Evolutionary conservation across 2,329 filamentous ascomycete genomes (phyloP).

Genomic region (Stachybotrys chartarum): DNA sequence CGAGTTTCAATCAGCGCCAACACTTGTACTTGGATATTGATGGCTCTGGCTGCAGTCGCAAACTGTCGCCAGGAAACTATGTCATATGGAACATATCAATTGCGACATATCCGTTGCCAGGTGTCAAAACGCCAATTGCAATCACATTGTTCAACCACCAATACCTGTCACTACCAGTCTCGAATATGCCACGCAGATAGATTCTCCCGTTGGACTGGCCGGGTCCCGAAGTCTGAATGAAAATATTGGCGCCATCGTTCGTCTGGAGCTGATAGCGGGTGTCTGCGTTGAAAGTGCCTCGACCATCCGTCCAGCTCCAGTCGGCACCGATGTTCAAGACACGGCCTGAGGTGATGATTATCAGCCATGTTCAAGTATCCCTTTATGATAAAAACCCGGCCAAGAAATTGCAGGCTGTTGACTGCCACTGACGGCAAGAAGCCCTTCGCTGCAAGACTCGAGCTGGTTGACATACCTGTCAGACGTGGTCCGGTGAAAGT

Average conservation of each 20-base stretch:
- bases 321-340: conserved; percentile 20
- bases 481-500: conserved; percentile 26
- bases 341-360: background rate
- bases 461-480: conserved; percentile 10
- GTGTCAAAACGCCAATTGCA: conserved; percentile 8
- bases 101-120: too few relatives aligned
- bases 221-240: conserved; percentile 27
- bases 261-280: conserved; percentile 31
- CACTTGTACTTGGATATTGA: too few relatives aligned
- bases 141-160: conserved; percentile 28
- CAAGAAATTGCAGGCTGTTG: too few relatives aligned
- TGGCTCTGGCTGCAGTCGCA: too few relatives aligned
- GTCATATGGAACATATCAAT: too few relatives aligned
- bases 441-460: too few relatives aligned
- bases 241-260: conserved; percentile 27
- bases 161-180: conserved; percentile 25
- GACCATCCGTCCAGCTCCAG: conserved; percentile 26
- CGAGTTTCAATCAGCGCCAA: too few relatives aligned
- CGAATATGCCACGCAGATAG: conserved; percentile 20
- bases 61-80: too few relatives aligned
- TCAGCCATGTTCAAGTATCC: background rate
- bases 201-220: conserved; percentile 23
- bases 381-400: conserved; percentile 9
- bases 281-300: conserved; percentile 28
- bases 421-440: too few relatives aligned